Conservation (phyloP, 306 rosid species). For the peach (Prunus persica) region DNA sequence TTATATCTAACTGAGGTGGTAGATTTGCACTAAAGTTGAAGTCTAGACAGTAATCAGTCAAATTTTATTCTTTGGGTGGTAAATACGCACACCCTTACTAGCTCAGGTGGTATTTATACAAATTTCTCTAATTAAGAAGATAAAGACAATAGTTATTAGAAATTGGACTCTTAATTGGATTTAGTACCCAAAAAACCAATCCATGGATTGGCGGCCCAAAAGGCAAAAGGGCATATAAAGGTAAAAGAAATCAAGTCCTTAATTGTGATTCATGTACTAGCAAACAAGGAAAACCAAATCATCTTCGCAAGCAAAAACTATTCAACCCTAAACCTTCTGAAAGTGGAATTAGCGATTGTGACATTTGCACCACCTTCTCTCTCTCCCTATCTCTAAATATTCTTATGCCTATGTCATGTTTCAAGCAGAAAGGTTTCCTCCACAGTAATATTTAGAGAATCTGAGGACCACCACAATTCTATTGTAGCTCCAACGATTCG, state of each 20-base stretch:
- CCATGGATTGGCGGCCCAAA: constrained; percentile 2
- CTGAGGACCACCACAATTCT: constrained; percentile 7
- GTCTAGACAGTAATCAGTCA: too few species aligned
- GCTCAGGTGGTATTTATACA: rapidly evolving
- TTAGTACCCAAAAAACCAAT: not conserved
- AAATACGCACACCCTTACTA: too few species aligned
- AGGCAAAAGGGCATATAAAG: not conserved
- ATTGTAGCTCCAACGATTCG: not conserved
- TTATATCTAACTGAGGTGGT: too few species aligned
- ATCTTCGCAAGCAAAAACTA: not conserved
- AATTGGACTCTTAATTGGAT: not conserved
- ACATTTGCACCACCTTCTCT: not conserved
- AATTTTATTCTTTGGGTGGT: too few species aligned
- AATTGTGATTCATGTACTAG: constrained; percentile 2
- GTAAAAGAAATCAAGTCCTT: not conserved
- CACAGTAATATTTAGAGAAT: not conserved
- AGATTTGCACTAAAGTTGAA: too few species aligned
- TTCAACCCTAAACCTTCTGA: not conserved
- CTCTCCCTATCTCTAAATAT: not conserved
- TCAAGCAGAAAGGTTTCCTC: not conserved
- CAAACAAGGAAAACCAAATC: constrained; percentile 4
- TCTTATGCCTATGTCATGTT: not conserved
- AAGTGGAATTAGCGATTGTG: not conserved
- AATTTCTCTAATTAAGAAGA: not conserved
- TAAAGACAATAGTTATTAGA: not conserved